phyloP scores from a whole-genome alignment of 1,284 basidiomycete species.

The Thecaphora thlaspeos region DNA sequence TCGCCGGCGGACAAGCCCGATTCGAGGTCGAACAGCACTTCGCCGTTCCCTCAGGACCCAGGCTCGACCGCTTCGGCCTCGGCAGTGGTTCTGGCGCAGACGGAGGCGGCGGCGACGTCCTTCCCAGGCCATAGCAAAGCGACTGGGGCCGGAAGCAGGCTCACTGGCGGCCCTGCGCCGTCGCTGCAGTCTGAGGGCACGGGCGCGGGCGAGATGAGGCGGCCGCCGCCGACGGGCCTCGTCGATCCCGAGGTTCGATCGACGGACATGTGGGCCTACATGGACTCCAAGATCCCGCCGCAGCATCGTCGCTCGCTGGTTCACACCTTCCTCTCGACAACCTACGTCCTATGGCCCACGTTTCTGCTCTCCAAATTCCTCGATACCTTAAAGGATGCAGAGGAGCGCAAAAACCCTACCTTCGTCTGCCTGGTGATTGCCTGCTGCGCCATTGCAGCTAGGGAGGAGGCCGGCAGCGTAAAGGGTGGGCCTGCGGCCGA shows the following conservation, averaged over 20 bases:
- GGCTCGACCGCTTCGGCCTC: too few relatives aligned
- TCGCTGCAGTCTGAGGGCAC: too few relatives aligned
- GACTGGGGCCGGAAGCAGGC: too few relatives aligned
- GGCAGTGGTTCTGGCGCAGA: too few relatives aligned
- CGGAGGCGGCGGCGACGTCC: too few relatives aligned
- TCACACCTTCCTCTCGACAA: slow-evolving; percentile 34
- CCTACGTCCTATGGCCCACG: slow-evolving; percentile 37
- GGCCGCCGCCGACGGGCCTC: too few relatives aligned
- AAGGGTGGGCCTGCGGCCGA: slow-evolving; percentile 34
- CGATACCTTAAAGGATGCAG: slow-evolving; percentile 26
- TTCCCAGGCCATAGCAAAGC: too few relatives aligned
- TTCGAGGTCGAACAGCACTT: too few relatives aligned
- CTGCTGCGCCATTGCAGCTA: slow-evolving; percentile 29
- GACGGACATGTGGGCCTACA: slow-evolving; percentile 18
- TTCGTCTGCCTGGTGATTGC: slow-evolving; percentile 37
- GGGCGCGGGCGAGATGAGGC: too few relatives aligned
- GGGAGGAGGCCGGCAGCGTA: slow-evolving; percentile 32
- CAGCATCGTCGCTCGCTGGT: slow-evolving; percentile 33
- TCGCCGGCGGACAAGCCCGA: too few relatives aligned
- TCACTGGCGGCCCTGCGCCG: too few relatives aligned
- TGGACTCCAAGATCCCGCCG: slow-evolving; percentile 29
- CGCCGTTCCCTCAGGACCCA: too few relatives aligned
- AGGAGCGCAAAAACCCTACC: slow-evolving; percentile 19
- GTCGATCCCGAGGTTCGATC: slow-evolving; percentile 1
- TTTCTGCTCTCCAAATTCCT: slow-evolving; percentile 36